Evolutionary conservation across 495 filamentous ascomycete genomes (phyloP), one percentile per base, ranked within the genome.

Genomic region (Xylaria acuta): DNA sequence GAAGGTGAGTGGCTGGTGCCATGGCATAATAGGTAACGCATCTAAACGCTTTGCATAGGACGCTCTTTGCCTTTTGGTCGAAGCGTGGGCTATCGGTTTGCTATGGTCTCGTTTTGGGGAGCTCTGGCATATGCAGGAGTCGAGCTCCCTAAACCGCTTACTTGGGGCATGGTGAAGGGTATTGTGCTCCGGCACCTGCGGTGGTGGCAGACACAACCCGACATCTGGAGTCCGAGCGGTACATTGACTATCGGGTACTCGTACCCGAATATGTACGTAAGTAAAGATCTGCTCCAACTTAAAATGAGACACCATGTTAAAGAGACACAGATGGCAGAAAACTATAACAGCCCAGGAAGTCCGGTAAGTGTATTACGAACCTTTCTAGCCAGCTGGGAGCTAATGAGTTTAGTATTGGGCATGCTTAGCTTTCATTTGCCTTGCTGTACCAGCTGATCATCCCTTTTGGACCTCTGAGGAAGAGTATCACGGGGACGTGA

Each of bases 41-140:
- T 58, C 25, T 62, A 16, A 49, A 53, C 16, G 41, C 81, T 86
- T 87, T n/a, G 30, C 18, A 63, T 20, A 70, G 68, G 68, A 40
- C 83, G 88, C 3, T 84, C 90, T 6, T 91, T 93, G 47, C 92
- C 92, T 25, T 95, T 94, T 73, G 92, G 92, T 30, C 86, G 92
- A 18, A 92, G 89, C 30, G 87, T 94, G 56, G 92, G 91, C 27
- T 95, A 95, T 80, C 86, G 92, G 41, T 94, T 93, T 78, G 92
- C 92, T 38, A 94, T 94, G 91, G 90, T 89, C 11, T 91, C 88
- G 11, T 94, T 94, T 82, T 95, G 92, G 92, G 91, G 91, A 32
- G 90, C 92, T 9, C 78, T 93, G 38, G 92, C 89, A 4, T 93
- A 92, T 75, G 92, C 92, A 2, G 89, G 90, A 71, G 88, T 93